phyloP scores from a whole-genome alignment of 495 filamentous ascomycete species.

The Aspergillus carlsbadensis region DNA sequence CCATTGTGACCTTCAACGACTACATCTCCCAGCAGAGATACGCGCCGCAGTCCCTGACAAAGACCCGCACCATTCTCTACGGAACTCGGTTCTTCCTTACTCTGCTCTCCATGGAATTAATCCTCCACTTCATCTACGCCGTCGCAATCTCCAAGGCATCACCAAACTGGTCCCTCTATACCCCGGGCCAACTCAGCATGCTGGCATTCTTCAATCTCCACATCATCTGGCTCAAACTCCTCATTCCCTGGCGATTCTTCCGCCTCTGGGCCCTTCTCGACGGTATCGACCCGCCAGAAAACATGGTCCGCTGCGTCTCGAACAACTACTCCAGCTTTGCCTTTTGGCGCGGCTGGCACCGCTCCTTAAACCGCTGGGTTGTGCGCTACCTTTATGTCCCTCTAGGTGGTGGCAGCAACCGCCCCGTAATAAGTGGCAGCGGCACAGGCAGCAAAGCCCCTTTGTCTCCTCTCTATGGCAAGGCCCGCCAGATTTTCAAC shows the following conservation, averaged over 20 bases:
- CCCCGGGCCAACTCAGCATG: constrained; percentile 83
- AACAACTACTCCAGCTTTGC: constrained; percentile 90
- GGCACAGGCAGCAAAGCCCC: constrained; percentile 30
- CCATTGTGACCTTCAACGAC: constrained; percentile 97
- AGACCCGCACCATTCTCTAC: constrained; percentile 69
- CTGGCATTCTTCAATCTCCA: constrained; percentile 96
- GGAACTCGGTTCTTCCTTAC: constrained; percentile 77
- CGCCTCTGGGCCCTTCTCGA: constrained; percentile 90
- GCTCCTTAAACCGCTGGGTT: constrained; percentile 90
- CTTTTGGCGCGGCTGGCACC: constrained; percentile 97
- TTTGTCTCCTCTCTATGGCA: constrained; percentile 25
- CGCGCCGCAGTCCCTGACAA: constrained; percentile 63
- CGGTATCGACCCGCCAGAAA: constrained; percentile 92
- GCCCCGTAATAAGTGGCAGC: constrained; percentile 49
- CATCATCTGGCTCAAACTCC: constrained; percentile 96
- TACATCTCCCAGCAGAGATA: constrained; percentile 87
- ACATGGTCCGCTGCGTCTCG: constrained; percentile 96
- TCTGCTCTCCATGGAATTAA: constrained; percentile 87
- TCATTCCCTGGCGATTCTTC: constrained; percentile 97
- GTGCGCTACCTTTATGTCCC: constrained; percentile 94
- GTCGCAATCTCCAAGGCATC: constrained; percentile 85
- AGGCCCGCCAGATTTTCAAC: constrained; percentile 54
- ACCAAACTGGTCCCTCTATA: constrained; percentile 80
- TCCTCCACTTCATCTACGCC: constrained; percentile 91
- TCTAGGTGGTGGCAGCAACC: constrained; percentile 62